Conservation (phyloP, 352 stramenopile species). For the Peronospora tabacina region DNA sequence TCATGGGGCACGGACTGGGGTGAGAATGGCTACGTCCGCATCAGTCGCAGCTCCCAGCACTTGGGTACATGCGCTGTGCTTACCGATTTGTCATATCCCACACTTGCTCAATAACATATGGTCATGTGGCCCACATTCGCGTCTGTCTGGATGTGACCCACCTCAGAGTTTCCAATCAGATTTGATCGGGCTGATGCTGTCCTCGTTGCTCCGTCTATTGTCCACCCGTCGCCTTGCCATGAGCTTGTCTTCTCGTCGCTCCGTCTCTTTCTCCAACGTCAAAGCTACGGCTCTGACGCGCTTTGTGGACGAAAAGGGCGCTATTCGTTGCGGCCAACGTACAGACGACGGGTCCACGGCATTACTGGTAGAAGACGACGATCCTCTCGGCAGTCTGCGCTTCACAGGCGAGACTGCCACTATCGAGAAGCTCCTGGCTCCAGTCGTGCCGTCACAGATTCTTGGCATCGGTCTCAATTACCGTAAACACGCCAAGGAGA, state of each 20-base stretch:
- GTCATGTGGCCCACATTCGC: neutral
- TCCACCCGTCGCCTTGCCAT: conserved; percentile 7
- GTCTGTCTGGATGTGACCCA: neutral
- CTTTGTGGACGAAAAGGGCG: conserved; percentile 54
- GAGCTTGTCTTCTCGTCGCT: conserved; percentile 10
- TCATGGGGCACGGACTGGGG: conserved; percentile 95
- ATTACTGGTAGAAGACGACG: conserved; percentile 55
- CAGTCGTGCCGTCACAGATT: conserved; percentile 76
- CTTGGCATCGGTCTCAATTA: conserved; percentile 88
- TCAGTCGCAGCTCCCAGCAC: conserved; percentile 66
- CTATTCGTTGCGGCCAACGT: conserved; percentile 54
- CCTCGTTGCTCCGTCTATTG: conserved; percentile 15
- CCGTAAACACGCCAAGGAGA: conserved; percentile 81
- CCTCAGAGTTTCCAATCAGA: neutral
- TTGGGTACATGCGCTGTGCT: conserved; percentile 51
- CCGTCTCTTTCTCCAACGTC: conserved; percentile 2
- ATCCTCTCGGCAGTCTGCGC: conserved; percentile 48
- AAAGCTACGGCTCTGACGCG: conserved; percentile 56
- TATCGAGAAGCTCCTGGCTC: conserved; percentile 67
- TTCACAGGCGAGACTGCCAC: conserved; percentile 59
- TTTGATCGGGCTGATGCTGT: conserved; percentile 11
- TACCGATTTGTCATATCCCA: conserved; percentile 45
- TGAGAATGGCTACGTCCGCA: conserved; percentile 89
- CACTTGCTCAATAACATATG: conserved; percentile 19
- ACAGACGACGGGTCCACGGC: conserved; percentile 29